Evolutionary conservation across 768 basidiomycete genomes (phyloP).

Genomic region (Suillus alpinus): DNA sequence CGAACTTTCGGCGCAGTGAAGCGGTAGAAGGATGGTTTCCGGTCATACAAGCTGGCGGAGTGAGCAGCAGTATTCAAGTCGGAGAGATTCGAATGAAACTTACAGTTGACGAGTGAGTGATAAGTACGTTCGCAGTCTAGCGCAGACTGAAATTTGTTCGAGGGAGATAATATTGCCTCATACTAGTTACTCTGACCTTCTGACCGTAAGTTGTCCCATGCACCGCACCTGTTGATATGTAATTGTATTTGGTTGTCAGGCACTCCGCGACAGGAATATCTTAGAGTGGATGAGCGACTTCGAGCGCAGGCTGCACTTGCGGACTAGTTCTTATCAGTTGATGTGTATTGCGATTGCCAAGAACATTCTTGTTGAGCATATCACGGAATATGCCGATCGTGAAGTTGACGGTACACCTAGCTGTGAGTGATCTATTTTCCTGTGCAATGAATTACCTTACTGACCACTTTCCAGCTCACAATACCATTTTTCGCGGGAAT

Average conservation of each 20-base stretch:
- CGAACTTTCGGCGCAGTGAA: constrained; percentile 73
- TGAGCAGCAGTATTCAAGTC: constrained; percentile 53
- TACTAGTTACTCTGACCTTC: constrained; percentile 55
- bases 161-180: constrained; percentile 82
- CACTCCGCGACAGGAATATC: constrained; percentile 56
- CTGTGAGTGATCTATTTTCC: constrained; percentile 42
- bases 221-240: not conserved
- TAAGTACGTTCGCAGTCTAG: not conserved
- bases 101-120: constrained; percentile 68
- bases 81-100: constrained; percentile 78
- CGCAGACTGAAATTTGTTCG: constrained; percentile 10
- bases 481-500: constrained; percentile 72
- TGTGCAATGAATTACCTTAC: not conserved
- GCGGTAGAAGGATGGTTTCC: constrained; percentile 85
- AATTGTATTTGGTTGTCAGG: constrained; percentile 7
- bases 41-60: constrained; percentile 50
- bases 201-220: constrained; percentile 43
- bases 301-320: constrained; percentile 64
- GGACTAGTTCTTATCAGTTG: constrained; percentile 56
- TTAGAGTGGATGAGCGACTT: constrained; percentile 76
- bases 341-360: constrained; percentile 70
- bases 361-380: constrained; percentile 61
- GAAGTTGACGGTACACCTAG: constrained; percentile 69
- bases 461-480: constrained; percentile 50
- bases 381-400: constrained; percentile 64